phyloP scores from a whole-genome alignment of 805 yeast species.

The Metschnikowia continentalis region DNA sequence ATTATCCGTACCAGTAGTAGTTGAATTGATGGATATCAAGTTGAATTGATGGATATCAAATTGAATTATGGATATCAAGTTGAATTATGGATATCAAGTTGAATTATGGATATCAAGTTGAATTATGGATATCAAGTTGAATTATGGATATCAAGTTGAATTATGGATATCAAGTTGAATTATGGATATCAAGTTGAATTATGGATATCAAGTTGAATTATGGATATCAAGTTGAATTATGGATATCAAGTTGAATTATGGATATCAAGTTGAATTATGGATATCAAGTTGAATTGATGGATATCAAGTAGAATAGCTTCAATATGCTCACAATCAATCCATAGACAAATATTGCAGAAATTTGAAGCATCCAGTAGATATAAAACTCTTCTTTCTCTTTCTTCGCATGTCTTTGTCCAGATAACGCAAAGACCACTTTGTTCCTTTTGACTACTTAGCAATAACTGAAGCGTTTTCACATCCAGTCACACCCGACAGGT shows the following conservation, averaged over 20 bases:
- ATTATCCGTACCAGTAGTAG: too few relatives aligned
- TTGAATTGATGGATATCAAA: conserved; percentile 4
- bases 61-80: conserved; percentile 23
- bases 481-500: too few relatives aligned
- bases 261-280: too few relatives aligned
- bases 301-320: conserved; percentile 25
- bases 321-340: conserved; percentile 28
- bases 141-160: conserved; percentile 7
- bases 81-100: conserved; percentile 12
- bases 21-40: too few relatives aligned
- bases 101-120: conserved; percentile 18
- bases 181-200: too few relatives aligned
- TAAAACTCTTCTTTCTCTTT: conserved; percentile 4
- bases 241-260: conserved; percentile 22
- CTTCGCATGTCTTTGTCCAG: conserved; percentile 17
- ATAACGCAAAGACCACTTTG: conserved; percentile 24
- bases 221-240: too few relatives aligned
- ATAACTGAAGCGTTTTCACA: too few relatives aligned
- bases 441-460: conserved; percentile 19
- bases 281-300: too few relatives aligned
- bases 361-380: neutral
- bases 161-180: conserved; percentile 19
- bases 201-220: conserved; percentile 20
- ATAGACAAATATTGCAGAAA: conserved; percentile 7
- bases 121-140: conserved; percentile 17